Evolutionary conservation across 805 yeast species (phyloP).

Genomic region (Saccharomyces eubayanus): DNA sequence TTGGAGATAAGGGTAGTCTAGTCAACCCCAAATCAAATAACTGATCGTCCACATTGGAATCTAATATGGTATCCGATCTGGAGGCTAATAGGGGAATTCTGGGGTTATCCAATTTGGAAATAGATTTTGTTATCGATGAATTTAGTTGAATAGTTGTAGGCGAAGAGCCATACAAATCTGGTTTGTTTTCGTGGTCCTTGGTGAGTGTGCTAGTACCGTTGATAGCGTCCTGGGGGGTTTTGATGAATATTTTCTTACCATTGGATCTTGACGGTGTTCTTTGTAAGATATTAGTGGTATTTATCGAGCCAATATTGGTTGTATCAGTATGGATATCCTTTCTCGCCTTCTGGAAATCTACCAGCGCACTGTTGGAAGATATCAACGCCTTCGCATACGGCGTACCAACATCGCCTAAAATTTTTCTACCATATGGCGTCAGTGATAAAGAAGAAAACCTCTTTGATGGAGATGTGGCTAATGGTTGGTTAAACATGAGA

Average conservation of each 20-base stretch:
- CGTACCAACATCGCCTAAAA: constrained; percentile 27
- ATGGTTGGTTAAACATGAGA: constrained; percentile 25
- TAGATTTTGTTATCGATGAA: constrained; percentile 28
- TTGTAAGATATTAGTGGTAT: constrained; percentile 2
- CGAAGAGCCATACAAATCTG: constrained; percentile 27
- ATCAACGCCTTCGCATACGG: constrained; percentile 18
- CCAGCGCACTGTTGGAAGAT: constrained; percentile 27
- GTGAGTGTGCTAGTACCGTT: neutral
- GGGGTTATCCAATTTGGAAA: constrained; percentile 12
- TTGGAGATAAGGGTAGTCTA: constrained; percentile 25
- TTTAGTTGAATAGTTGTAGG: constrained; percentile 32
- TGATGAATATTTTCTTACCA: constrained; percentile 1
- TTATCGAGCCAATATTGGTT: neutral
- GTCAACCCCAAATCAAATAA: constrained; percentile 13
- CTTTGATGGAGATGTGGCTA: constrained; percentile 27
- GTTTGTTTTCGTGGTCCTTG: constrained; percentile 9
- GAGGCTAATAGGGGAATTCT: constrained; percentile 14
- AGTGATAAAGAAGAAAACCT: constrained; percentile 19
- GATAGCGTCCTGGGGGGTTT: neutral
- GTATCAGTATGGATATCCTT: constrained; percentile 12
- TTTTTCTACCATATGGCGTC: constrained; percentile 29
- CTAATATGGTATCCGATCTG: constrained; percentile 3
- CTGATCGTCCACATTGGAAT: constrained; percentile 16
- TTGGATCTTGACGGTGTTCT: constrained; percentile 8
- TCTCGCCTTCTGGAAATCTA: constrained; percentile 29